These are phyloP conservation scores for Colletotrichum sp. DNA, from an alignment of 2,329 filamentous ascomycete species.

Conservation along the genomic window DNA sequence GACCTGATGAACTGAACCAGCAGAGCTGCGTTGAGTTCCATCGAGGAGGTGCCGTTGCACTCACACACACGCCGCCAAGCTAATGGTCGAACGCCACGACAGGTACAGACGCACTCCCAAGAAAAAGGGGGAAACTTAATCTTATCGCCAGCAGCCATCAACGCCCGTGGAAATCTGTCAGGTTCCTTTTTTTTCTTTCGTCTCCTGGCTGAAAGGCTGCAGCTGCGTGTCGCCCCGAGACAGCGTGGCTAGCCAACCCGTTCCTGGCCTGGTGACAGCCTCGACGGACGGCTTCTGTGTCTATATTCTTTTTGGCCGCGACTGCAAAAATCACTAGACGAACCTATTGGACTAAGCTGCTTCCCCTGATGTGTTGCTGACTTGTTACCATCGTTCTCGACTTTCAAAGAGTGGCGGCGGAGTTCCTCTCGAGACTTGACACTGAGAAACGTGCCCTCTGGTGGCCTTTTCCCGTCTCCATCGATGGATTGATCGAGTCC, in stretches of 20 bases:
- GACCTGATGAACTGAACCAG: background rate
- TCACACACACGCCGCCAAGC: background rate
- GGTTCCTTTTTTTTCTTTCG: background rate
- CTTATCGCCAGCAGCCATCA: background rate
- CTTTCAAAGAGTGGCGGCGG: background rate
- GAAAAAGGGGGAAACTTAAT: conserved; percentile 3
- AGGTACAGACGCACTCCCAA: background rate
- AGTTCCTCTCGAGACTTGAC: background rate
- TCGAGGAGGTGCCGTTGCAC: background rate
- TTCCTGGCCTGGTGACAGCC: background rate
- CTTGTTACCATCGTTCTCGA: background rate
- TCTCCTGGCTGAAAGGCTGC: background rate
- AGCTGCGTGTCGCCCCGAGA: background rate
- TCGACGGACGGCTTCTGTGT: background rate
- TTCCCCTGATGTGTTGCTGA: background rate
- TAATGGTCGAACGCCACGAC: background rate
- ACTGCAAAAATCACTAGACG: background rate
- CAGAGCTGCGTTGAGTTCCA: background rate
- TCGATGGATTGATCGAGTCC: background rate
- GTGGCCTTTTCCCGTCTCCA: background rate
- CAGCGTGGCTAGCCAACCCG: background rate
- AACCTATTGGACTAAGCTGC: background rate
- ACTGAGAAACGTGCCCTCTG: background rate
- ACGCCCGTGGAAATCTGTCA: background rate
- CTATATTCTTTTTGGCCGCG: background rate